phyloP scores from a whole-genome alignment of 2,329 filamentous ascomycete genomes.

The Cercospora brassicicola region DNA sequence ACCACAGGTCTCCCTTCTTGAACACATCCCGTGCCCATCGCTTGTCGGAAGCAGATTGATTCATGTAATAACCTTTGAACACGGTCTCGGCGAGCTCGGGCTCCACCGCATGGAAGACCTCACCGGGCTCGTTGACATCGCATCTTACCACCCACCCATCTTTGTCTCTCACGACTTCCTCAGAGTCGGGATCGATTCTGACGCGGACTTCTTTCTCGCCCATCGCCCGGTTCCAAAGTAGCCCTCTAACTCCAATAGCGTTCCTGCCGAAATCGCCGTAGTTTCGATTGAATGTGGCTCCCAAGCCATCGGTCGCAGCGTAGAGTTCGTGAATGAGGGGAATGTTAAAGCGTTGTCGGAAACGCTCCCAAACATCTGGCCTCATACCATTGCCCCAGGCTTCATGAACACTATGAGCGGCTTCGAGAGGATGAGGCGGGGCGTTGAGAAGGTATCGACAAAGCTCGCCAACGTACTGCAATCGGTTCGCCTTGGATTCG shows the following conservation, averaged over 20 bases:
- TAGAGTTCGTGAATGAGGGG: conserved; percentile 40
- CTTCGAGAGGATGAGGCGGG: conserved; percentile 65
- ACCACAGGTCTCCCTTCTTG: conserved; percentile 74
- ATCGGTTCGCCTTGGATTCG: conserved; percentile 65
- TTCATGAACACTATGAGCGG: conserved; percentile 65
- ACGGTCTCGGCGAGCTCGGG: conserved; percentile 59
- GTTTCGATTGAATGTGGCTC: conserved; percentile 33
- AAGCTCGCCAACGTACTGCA: conserved; percentile 85
- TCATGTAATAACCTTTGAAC: conserved; percentile 82
- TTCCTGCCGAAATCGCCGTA: conserved; percentile 32
- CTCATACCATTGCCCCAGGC: conserved; percentile 82
- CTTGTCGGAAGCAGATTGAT: conserved; percentile 65
- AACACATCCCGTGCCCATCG: conserved; percentile 75
- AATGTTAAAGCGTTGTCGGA: conserved; percentile 66
- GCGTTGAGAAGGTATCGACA: conserved; percentile 75
- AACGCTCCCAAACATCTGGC: conserved; percentile 78
- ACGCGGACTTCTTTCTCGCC: conserved; percentile 56
- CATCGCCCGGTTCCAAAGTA: conserved; percentile 31
- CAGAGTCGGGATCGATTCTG: conserved; percentile 66
- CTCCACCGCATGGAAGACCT: conserved; percentile 71
- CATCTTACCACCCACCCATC: conserved; percentile 66
- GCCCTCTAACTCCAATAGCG: conserved; percentile 31
- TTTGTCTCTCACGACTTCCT: conserved; percentile 64
- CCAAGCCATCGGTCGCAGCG: conserved; percentile 39
- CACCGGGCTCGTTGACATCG: conserved; percentile 66